Conservation (phyloP, 1,284 basidiomycete genomes). For the Pascua guehoae region DNA sequence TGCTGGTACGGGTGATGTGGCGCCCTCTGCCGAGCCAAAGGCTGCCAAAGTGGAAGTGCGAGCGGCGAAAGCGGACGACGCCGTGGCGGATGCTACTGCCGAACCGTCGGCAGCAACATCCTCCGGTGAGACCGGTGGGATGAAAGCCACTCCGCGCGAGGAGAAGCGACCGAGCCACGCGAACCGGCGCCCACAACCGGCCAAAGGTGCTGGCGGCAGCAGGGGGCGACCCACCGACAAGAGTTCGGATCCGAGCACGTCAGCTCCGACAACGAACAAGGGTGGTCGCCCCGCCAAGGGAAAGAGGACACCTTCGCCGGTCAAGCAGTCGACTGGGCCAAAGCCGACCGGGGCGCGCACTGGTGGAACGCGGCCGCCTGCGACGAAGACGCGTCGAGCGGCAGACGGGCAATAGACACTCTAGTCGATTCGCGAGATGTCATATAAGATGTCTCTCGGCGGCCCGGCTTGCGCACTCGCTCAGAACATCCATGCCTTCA, state of each 20-base stretch:
- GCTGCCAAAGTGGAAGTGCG: conserved; percentile 15
- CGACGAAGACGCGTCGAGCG: neutral
- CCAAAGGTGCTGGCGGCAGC: too few relatives aligned
- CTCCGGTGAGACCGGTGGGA: too few relatives aligned
- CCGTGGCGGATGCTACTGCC: too few relatives aligned
- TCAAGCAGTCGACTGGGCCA: too few relatives aligned
- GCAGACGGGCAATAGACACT: conserved; percentile 12
- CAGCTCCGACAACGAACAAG: neutral
- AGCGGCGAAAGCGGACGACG: neutral
- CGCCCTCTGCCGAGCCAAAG: neutral
- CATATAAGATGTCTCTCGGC: conserved; percentile 15
- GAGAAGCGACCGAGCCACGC: too few relatives aligned
- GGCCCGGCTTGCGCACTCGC: conserved; percentile 10
- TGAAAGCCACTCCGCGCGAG: too few relatives aligned
- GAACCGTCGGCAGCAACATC: too few relatives aligned
- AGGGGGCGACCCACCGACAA: neutral
- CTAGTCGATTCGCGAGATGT: conserved; percentile 21
- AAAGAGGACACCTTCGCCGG: too few relatives aligned
- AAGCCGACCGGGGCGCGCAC: neutral
- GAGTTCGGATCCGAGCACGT: neutral
- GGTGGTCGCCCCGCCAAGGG: too few relatives aligned
- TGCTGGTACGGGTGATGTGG: conserved; percentile 34
- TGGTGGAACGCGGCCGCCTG: too few relatives aligned
- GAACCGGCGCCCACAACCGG: too few relatives aligned
- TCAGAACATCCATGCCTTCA: neutral